Evolutionary conservation across 2,329 filamentous ascomycete species (phyloP).

Genomic region (Epichloe coenophiala): DNA sequence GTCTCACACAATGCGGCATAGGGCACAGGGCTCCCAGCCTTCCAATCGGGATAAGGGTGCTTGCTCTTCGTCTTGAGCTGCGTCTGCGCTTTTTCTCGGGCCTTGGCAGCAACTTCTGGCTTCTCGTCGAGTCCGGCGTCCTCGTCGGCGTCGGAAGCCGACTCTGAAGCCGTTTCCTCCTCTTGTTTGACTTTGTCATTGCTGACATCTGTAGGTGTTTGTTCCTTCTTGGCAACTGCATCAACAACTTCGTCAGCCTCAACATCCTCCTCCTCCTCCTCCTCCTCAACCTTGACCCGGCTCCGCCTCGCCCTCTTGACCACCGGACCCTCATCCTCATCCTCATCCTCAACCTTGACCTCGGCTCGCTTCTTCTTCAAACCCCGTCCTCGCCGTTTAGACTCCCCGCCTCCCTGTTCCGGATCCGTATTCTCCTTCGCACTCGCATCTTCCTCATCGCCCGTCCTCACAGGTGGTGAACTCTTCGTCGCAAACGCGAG

Average conservation of each 20-base stretch:
- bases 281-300: constrained; percentile 36
- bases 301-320: constrained; percentile 41
- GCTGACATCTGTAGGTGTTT: constrained; percentile 12
- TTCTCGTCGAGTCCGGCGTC: constrained; percentile 45
- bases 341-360: constrained; percentile 14
- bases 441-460: constrained; percentile 14
- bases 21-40: constrained; percentile 73
- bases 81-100: constrained; percentile 66
- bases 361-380: constrained; percentile 6
- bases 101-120: constrained; percentile 58
- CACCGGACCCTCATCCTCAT: constrained; percentile 46
- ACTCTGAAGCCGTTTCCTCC: constrained; percentile 5
- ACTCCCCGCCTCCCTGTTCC: constrained; percentile 21
- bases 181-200: constrained; percentile 16
- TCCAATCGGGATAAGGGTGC: constrained; percentile 83
- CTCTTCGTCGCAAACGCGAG: constrained; percentile 58
- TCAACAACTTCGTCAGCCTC: neutral
- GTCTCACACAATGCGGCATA: constrained; percentile 91
- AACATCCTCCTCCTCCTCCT: constrained; percentile 15
- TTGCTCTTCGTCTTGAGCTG: constrained; percentile 55
- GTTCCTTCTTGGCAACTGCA: constrained; percentile 1
- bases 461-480: constrained; percentile 18
- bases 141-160: constrained; percentile 29
- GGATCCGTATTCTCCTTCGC: constrained; percentile 26
- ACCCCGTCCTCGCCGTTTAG: constrained; percentile 31